Percentiles rank a stretch among this genome's conserved stretches.
Conservation (phyloP, 2,329 filamentous ascomycete species). For the Clarireedia sp. region DNA sequence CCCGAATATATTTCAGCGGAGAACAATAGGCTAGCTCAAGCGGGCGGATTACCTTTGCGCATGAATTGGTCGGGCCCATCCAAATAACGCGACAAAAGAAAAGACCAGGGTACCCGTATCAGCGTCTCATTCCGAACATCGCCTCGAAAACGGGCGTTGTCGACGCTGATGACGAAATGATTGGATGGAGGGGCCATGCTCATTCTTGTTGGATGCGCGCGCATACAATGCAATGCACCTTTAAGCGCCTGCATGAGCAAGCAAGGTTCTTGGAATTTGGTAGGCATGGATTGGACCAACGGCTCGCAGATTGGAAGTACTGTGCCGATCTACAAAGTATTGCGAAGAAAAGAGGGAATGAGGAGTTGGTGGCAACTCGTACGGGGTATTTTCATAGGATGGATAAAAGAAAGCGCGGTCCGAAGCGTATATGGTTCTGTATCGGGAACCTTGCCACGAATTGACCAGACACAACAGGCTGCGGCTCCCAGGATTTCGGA, state of each 20-base stretch:
- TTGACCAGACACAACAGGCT: constrained; percentile 7
- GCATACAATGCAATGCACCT: constrained; percentile 10
- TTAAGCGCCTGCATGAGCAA: constrained; percentile 11
- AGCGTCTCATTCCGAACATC: constrained; percentile 3
- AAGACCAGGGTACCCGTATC: background rate
- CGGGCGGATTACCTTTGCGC: background rate
- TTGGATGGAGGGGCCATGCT: background rate
- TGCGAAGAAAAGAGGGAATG: background rate
- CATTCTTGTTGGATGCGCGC: constrained; percentile 8
- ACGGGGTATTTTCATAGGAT: constrained; percentile 1
- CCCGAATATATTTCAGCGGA: background rate
- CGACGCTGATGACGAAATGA: background rate
- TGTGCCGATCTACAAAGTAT: background rate
- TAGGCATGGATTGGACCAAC: background rate
- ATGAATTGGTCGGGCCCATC: background rate
- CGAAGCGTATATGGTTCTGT: constrained; percentile 2
- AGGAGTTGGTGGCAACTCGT: background rate
- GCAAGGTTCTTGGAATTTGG: background rate
- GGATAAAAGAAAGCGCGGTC: background rate
- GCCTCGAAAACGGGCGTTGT: background rate
- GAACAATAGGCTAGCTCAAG: background rate
- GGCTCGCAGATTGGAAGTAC: background rate
- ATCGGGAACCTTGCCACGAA: background rate
- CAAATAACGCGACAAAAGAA: constrained; percentile 4
- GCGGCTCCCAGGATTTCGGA: constrained; percentile 8